Conservation (phyloP, 139 green algal genomes). For the Chlamydomonas sp. region DNA sequence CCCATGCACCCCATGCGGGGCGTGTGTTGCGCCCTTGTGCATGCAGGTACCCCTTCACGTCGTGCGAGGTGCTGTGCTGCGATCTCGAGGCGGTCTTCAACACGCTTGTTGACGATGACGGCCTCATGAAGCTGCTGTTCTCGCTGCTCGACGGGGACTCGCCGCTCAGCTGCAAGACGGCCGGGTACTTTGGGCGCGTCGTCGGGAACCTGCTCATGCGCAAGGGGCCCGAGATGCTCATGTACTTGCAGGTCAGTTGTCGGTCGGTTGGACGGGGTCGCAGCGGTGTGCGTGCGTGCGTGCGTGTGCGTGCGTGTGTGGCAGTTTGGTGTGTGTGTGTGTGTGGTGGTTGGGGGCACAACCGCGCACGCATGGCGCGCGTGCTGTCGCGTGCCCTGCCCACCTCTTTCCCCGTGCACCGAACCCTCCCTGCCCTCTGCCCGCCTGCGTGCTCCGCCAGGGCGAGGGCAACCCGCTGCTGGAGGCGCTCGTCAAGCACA, state of each 20-base stretch:
- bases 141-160: slow-evolving; percentile 52
- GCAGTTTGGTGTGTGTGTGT: too few relatives aligned
- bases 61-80: slow-evolving; percentile 95
- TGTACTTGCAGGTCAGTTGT: slow-evolving; percentile 57
- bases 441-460: too few relatives aligned
- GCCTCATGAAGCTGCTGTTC: slow-evolving; percentile 77
- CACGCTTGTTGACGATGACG: slow-evolving; percentile 71
- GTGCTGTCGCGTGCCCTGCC: too few relatives aligned
- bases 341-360: too few relatives aligned
- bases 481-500: too few relatives aligned
- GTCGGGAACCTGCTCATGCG: slow-evolving; percentile 69
- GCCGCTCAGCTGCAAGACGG: slow-evolving; percentile 66
- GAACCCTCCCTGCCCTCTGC: too few relatives aligned
- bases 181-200: slow-evolving; percentile 90
- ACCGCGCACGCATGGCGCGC: slow-evolving; percentile 14
- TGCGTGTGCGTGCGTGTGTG: too few relatives aligned
- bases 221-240: slow-evolving; percentile 59
- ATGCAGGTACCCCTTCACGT: slow-evolving; percentile 85
- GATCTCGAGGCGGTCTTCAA: slow-evolving; percentile 92
- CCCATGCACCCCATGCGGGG: too few relatives aligned
- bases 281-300: too few relatives aligned
- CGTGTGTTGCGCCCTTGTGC: too few relatives aligned
- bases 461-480: too few relatives aligned
- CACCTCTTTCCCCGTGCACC: too few relatives aligned
- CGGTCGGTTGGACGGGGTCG: not conserved